phyloP scores from a whole-genome alignment of 2,329 filamentous ascomycete species.

The Tetracladium maxilliforme region DNA sequence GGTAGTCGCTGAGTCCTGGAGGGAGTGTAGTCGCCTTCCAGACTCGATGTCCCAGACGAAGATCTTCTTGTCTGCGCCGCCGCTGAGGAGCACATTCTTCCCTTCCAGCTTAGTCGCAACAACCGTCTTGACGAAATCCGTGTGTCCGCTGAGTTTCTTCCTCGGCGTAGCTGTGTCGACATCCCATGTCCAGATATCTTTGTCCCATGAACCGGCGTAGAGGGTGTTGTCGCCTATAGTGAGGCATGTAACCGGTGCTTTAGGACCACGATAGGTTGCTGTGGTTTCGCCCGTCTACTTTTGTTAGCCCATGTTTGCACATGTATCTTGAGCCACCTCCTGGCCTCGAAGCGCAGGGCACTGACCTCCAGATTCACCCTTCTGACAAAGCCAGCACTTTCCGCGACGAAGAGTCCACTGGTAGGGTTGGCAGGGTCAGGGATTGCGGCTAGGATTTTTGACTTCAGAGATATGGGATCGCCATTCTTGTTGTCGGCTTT shows the following conservation, averaged over 20 bases:
- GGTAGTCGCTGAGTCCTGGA: conserved; percentile 57
- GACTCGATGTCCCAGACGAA: conserved; percentile 68
- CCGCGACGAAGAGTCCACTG: conserved; percentile 60
- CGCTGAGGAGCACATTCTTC: conserved; percentile 54
- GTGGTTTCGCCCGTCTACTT: conserved; percentile 25
- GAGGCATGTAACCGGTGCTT: conserved; percentile 66
- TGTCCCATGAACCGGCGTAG: conserved; percentile 92
- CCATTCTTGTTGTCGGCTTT: conserved; percentile 68
- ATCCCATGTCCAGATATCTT: conserved; percentile 77
- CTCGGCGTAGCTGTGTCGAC: conserved; percentile 35
- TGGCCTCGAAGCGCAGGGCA: conserved; percentile 22
- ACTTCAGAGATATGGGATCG: conserved; percentile 63
- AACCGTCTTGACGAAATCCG: conserved; percentile 83
- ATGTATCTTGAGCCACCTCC: neutral
- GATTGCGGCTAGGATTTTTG: conserved; percentile 69
- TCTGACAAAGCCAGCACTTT: conserved; percentile 71
- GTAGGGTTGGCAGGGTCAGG: conserved; percentile 47
- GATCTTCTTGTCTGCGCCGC: conserved; percentile 65
- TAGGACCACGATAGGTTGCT: conserved; percentile 54
- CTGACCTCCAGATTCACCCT: conserved; percentile 63
- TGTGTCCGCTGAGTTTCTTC: conserved; percentile 60
- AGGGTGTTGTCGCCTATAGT: conserved; percentile 49
- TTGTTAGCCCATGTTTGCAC: neutral
- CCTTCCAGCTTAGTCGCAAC: conserved; percentile 44
- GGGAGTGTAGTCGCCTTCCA: conserved; percentile 54